Conservation (phyloP, 306 rosid genomes). For the Ormosia emarginata region DNA sequence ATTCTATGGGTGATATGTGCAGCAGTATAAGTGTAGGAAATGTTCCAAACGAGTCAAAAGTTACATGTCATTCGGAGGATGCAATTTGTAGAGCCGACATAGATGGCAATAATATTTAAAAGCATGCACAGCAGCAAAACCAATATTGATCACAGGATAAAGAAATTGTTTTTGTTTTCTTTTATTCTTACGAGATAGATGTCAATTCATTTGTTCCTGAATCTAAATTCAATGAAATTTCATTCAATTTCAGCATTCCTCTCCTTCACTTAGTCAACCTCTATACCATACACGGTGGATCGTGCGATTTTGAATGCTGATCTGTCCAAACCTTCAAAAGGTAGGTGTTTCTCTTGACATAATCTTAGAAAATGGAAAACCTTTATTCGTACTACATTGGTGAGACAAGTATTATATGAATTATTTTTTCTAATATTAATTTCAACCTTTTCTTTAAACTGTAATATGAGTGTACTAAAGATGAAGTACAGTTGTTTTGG, state of each 20-base stretch:
- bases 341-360: slow-evolving; percentile 37
- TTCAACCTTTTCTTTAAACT: background rate
- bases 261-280: slow-evolving; percentile 21
- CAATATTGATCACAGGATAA: slow-evolving; percentile 62
- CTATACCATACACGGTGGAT: slow-evolving; percentile 10
- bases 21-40: slow-evolving; percentile 46
- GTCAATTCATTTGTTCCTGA: slow-evolving; percentile 65
- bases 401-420: background rate
- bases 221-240: slow-evolving; percentile 49
- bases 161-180: slow-evolving; percentile 40
- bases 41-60: slow-evolving; percentile 46
- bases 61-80: slow-evolving; percentile 53
- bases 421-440: background rate
- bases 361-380: slow-evolving; percentile 18
- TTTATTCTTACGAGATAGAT: slow-evolving; percentile 31
- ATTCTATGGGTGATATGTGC: slow-evolving; percentile 36
- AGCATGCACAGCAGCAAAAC: slow-evolving; percentile 56
- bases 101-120: slow-evolving; percentile 54
- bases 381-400: slow-evolving; percentile 3
- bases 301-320: slow-evolving; percentile 30
- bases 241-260: slow-evolving; percentile 58
- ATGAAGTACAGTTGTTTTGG: background rate
- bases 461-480: background rate
- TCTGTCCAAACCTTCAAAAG: slow-evolving; percentile 40
- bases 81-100: slow-evolving; percentile 56